phyloP scores from a whole-genome alignment of 352 stramenopile species.

The Halophytophthora polymorphica region DNA sequence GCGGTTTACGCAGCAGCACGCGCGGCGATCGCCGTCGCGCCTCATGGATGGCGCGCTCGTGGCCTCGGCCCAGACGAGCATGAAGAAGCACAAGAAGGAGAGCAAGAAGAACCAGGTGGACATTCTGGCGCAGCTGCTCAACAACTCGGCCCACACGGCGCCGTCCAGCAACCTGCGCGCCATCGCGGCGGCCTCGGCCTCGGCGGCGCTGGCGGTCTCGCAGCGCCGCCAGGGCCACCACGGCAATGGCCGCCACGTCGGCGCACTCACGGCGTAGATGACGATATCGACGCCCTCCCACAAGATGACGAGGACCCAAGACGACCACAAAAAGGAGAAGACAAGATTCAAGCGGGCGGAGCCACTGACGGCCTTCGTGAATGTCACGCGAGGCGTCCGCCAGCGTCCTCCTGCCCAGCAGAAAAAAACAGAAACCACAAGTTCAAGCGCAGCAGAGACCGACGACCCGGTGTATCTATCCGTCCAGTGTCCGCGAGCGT shows the following conservation, averaged over 20 bases:
- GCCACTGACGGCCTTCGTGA: no score
- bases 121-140: constrained; percentile 37
- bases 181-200: constrained; percentile 30
- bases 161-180: constrained; percentile 28
- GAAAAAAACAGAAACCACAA: no score
- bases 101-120: constrained; percentile 50
- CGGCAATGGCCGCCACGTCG: constrained; percentile 16
- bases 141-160: constrained; percentile 33
- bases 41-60: constrained; percentile 24
- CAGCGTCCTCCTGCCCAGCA: no score
- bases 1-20: constrained; percentile 56
- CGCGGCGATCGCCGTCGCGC: constrained; percentile 15
- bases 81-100: constrained; percentile 26
- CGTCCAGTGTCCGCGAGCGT: no score
- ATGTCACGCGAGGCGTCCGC: no score
- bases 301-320: no score
- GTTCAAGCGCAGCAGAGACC: no score
- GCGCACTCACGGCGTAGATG: constrained; percentile 22
- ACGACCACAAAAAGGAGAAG: no score
- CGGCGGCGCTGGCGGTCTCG: constrained; percentile 28
- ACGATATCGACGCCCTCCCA: background rate
- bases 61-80: constrained; percentile 18
- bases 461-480: no score
- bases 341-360: no score
- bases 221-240: constrained; percentile 24